phyloP scores from a whole-genome alignment of 371 early-diverging fungal genomes.

The Syncephalastrum racemosum region DNA sequence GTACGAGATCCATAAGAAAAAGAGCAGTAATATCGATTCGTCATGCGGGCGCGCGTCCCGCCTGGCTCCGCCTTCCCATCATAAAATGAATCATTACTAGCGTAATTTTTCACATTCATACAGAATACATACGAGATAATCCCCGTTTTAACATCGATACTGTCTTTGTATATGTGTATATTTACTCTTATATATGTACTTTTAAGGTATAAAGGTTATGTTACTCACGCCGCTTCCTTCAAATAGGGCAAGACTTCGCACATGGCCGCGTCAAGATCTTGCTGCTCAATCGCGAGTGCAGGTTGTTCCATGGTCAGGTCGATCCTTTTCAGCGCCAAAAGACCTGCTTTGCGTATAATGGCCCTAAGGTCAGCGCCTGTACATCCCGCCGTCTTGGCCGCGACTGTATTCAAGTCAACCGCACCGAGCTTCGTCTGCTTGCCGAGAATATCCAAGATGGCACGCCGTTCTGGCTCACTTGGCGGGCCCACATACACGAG shows the following conservation, averaged over 20 bases:
- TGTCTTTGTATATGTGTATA: no score
- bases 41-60: no score
- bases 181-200: no score
- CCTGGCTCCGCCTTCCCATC: no score
- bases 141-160: no score
- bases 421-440: constrained; percentile 48
- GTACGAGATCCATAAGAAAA: constrained; percentile 54
- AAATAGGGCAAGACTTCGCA: no score
- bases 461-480: constrained; percentile 57
- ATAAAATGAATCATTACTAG: no score
- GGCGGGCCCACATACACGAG: constrained; percentile 79
- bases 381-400: constrained; percentile 50
- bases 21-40: no score
- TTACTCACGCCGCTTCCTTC: no score
- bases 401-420: constrained; percentile 56
- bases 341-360: constrained; percentile 74
- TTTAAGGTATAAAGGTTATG: no score
- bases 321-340: constrained; percentile 52
- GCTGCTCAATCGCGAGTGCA: constrained; percentile 4
- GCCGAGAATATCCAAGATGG: constrained; percentile 71
- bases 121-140: no score
- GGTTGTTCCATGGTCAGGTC: not conserved
- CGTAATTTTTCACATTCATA: no score
- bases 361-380: constrained; percentile 88
- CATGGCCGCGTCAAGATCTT: constrained; percentile 7